Evolutionary conservation across 306 rosid genomes (phyloP), one percentile per base, ranked within the genome.

Genomic region (Cucurbita maxima): DNA sequence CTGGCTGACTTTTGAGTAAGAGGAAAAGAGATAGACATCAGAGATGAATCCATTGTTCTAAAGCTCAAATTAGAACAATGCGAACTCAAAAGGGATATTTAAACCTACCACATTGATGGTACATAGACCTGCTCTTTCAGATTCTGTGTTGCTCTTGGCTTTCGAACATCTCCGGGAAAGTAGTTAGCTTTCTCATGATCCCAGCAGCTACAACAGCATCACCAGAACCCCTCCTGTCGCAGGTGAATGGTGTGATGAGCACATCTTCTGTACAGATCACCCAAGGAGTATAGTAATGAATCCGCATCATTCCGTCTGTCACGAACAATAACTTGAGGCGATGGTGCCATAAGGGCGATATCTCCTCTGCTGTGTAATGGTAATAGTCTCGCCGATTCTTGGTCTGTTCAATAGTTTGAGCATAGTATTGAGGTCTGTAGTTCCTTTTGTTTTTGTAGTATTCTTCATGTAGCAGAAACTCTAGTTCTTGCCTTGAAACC

Each of bases 181-280:
- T 84, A 25, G 97, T 95, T 61, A 91, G 79, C 80, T 95, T 95
- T 80, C 99, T 88, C 71, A 91, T 52, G 61, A 95, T 88, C 15
- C 80, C 99, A 62, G 97, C 99, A 62, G 97, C 99, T 58, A 95
- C 99, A 64, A 95, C 77, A 1, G 99, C 99, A 57, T 95, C 99
- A 2, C 99, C 96, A 4, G 99, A 91, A n/a, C 97, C 97, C 9
- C 96, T 95, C 72, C 99, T 84, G 76, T 91, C 99, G 19, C 96
- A 95, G 3, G 99, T 95, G 82, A 78, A 89, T 2, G 99, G 99
- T 48, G 97, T 91, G 79, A 95, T 82, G 68, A 95, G 96, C 38
- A 91, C 99, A 76, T 95, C 97, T 80, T 95, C 99, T 2, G 97
- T 95, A 58, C 97, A 97, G 45, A 89, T 74, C 74, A 89, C 96